These are phyloP conservation scores for Apiospora hydei DNA, from an alignment of 2,329 filamentous ascomycete genomes.

Conservation along the genomic window DNA sequence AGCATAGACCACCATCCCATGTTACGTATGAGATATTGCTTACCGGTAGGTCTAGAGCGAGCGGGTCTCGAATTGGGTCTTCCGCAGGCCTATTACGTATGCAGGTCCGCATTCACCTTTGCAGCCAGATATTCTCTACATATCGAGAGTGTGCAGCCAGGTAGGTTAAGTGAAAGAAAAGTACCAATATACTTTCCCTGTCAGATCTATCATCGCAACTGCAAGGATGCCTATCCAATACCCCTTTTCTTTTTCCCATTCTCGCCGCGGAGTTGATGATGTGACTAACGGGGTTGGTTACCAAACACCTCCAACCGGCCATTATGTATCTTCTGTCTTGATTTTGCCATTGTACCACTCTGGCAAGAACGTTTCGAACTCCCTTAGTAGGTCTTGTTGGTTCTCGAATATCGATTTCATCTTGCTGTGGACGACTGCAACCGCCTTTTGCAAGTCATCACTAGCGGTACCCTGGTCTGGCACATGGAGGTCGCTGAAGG, in stretches of 20 bases:
- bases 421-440: conserved; percentile 8
- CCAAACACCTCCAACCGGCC: neutral
- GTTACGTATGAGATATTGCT: conserved; percentile 14
- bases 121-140: neutral
- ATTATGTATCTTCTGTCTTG: neutral
- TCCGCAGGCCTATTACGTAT: neutral
- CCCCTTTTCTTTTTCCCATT: neutral
- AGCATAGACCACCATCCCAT: conserved; percentile 2
- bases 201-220: neutral
- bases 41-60: neutral
- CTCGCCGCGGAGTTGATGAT: neutral
- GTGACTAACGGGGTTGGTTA: neutral
- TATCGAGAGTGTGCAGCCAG: neutral
- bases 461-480: neutral
- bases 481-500: conserved; percentile 4
- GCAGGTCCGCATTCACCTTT: neutral
- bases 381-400: conserved; percentile 11
- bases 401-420: conserved; percentile 9
- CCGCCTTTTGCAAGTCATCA: neutral
- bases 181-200: neutral
- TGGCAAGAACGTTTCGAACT: conserved; percentile 22
- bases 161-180: neutral
- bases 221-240: neutral
- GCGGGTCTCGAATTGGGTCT: conserved; percentile 2
- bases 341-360: neutral